Base-by-base conservation (phyloP, 1,284 basidiomycete species). In the Trichosporon faecale region DNA sequence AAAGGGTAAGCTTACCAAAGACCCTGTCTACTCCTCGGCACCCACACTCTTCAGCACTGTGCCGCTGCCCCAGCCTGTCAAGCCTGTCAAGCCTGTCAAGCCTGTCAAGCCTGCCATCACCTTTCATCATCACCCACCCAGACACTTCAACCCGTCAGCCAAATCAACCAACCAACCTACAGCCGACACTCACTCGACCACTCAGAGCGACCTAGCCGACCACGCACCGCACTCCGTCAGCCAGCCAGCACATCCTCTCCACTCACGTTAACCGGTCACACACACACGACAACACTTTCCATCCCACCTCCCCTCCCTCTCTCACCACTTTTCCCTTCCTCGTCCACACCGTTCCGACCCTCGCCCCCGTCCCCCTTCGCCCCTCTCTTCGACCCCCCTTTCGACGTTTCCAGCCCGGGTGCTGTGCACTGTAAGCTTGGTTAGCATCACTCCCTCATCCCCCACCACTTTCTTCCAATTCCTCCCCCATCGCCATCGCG, bases 381-480 rank as follows among this genome's bases (percentile, higher is more conserved):
- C 16, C 57, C 57, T 8, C 57, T 8, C 57, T 12, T 60, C 21
- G 23, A 16, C 25, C 21, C 52, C n/a, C 27, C 55, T 61, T 61
- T 31, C 27, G 23, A 14, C 27, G 27, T 31, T n/a, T 31, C 57
- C 29, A n/a, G 29, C 27, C 57, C 27, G 57, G 57, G 57, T 61
- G 57, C 57, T 61, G 57, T 61, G 57, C 57, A 61, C 57, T 61
- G 57, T 61, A 61, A 61, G 57, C 57, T 61, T 61, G 31, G 57
- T 61, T 31, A 61, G 57, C 57, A 61, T 61, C 57, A 16, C 27
- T 11, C 29, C 49, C 49, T 2, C 6, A 5, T 14, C 49, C 49
- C 46, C 21, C 55, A 14, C 29, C 55, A 27, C 52, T 25, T 55
- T 27, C 52, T 14, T 14, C 52, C 52, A 12, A n/a, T 44, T 16